Conservation (phyloP, 805 yeast genomes). For the Myxozyma geophila region DNA sequence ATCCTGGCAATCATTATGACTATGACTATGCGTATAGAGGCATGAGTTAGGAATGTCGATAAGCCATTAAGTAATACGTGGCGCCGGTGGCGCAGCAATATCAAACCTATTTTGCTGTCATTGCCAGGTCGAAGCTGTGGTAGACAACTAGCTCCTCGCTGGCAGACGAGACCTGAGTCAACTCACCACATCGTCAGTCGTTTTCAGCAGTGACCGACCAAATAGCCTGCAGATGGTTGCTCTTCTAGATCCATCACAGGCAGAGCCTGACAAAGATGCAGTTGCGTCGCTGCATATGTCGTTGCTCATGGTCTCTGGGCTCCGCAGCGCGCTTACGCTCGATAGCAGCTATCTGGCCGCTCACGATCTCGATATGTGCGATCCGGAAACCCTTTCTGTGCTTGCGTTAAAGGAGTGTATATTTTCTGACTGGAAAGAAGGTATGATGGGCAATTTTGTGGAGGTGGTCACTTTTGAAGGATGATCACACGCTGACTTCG, state of each 20-base stretch:
- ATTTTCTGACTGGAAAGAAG: conserved; percentile 30
- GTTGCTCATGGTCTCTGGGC: conserved; percentile 30
- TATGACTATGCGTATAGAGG: no score
- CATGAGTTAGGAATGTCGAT: not conserved
- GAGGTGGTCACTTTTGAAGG: not conserved
- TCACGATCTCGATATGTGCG: conserved; percentile 19
- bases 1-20: no score
- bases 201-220: no score
- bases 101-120: not conserved
- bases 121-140: not conserved
- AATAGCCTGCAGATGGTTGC: not conserved
- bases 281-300: conserved; percentile 24
- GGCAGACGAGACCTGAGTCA: no score
- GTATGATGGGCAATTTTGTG: conserved; percentile 4
- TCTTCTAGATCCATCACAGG: not conserved
- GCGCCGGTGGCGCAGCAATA: not conserved
- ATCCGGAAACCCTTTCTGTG: conserved; percentile 31
- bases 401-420: conserved; percentile 22
- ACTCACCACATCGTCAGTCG: no score
- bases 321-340: conserved; percentile 19
- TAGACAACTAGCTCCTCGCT: no score
- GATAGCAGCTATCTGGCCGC: conserved; percentile 22
- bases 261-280: conserved; percentile 14
- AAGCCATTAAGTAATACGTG: not conserved
- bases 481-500: not conserved